Conservation (phyloP, 2,329 filamentous ascomycete genomes). For the Fusarium sp. region DNA sequence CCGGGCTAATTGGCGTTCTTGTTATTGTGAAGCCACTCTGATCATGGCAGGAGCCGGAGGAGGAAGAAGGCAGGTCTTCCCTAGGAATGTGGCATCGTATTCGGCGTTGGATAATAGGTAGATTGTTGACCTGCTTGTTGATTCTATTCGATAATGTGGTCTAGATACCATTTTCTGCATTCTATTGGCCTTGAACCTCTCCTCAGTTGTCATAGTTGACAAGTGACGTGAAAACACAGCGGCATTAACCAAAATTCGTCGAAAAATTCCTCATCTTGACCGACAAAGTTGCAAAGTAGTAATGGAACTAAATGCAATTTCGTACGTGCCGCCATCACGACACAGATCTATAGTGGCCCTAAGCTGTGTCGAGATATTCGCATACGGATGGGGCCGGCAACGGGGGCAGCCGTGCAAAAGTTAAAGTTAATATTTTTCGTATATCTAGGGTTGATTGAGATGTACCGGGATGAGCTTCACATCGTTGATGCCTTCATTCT, state of each 20-base stretch:
- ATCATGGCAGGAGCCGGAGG: neutral
- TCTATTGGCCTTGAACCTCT: neutral
- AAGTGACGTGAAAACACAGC: neutral
- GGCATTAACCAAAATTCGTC: neutral
- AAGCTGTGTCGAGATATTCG: neutral
- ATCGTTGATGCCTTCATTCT: neutral
- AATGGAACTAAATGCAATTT: neutral
- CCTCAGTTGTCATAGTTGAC: neutral
- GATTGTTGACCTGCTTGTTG: neutral
- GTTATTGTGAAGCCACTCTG: neutral
- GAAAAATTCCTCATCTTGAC: neutral
- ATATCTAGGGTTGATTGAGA: neutral
- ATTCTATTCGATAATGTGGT: neutral
- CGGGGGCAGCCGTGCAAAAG: neutral
- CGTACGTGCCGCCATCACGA: neutral
- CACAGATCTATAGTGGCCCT: neutral
- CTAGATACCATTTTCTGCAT: neutral
- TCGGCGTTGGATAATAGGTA: neutral
- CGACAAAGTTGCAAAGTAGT: accelerated
- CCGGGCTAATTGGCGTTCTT: neutral
- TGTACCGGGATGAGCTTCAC: no score
- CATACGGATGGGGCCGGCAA: neutral
- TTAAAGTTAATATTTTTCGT: neutral
- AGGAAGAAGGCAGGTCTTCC: neutral
- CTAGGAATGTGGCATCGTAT: neutral